Evolutionary conservation across 345 rosid genomes (phyloP).

Genomic region (Carallia pectinifolia): DNA sequence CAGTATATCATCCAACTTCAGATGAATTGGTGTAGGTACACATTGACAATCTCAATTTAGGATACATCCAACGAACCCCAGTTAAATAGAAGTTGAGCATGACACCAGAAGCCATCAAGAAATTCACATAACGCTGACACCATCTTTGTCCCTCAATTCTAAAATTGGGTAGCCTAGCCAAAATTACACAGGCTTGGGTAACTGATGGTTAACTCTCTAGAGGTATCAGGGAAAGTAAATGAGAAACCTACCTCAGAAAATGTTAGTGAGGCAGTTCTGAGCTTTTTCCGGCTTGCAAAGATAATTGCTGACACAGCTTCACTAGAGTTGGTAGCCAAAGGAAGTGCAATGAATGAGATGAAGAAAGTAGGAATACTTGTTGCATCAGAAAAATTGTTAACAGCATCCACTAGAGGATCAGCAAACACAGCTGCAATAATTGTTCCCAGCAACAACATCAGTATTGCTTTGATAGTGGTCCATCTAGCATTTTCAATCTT

Average conservation of each 20-base stretch:
- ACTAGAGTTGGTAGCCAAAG: conserved; percentile 91
- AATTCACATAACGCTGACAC: neutral
- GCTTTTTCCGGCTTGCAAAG: conserved; percentile 76
- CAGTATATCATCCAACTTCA: too few species aligned
- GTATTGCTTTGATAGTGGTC: conserved; percentile 64
- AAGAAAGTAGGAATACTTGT: conserved; percentile 96
- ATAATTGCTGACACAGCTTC: conserved; percentile 94
- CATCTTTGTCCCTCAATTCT: neutral
- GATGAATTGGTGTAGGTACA: too few species aligned
- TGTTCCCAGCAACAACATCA: conserved; percentile 70
- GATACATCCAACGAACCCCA: too few species aligned
- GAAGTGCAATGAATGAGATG: conserved; percentile 87
- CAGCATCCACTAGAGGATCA: conserved; percentile 94
- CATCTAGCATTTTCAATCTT: conserved; percentile 50
- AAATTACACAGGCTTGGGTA: neutral
- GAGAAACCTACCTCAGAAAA: conserved; percentile 73
- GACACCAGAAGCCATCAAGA: neutral
- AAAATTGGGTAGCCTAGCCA: neutral
- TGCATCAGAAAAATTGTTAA: conserved; percentile 78
- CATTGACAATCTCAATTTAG: too few species aligned
- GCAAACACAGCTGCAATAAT: conserved; percentile 87
- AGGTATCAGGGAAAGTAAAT: neutral
- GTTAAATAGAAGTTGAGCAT: neutral
- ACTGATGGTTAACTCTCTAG: neutral
- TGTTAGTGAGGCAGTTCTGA: conserved; percentile 77